A percentile compares a stretch with the other conserved stretches of the same genome.
These are phyloP conservation scores for Quambalaria eucalypti DNA, from an alignment of 1,284 basidiomycete species.

Conservation along the genomic window DNA sequence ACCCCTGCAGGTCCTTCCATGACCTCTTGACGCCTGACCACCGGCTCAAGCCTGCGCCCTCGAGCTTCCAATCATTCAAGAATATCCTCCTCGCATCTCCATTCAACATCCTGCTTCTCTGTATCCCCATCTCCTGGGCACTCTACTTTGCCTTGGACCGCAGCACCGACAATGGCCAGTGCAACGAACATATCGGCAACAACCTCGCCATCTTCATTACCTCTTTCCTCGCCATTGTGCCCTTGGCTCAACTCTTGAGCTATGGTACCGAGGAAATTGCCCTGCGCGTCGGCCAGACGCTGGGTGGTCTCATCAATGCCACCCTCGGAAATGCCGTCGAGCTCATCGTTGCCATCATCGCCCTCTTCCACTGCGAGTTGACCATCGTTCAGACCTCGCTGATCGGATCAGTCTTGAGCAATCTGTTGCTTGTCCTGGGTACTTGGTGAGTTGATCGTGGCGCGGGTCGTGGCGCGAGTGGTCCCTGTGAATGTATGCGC, in stretches of 20 bases:
- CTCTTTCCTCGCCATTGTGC: constrained; percentile 37
- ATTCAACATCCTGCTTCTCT: constrained; percentile 29
- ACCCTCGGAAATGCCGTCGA: constrained; percentile 39
- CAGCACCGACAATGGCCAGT: background rate
- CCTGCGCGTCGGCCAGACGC: constrained; percentile 36
- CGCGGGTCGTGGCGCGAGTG: background rate
- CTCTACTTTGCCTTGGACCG: constrained; percentile 20
- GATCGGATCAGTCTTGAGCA: constrained; percentile 34
- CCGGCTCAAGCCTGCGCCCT: constrained; percentile 17
- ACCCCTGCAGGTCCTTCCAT: constrained; percentile 26
- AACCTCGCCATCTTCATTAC: constrained; percentile 29
- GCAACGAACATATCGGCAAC: constrained; percentile 17
- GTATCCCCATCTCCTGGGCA: constrained; percentile 35
- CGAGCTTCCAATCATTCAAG: constrained; percentile 14
- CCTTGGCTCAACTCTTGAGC: constrained; percentile 29
- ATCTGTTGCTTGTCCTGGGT: constrained; percentile 33
- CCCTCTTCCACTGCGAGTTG: constrained; percentile 36
- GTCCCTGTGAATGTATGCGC: background rate
- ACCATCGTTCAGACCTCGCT: constrained; percentile 36
- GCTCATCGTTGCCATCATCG: constrained; percentile 38
- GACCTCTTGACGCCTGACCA: constrained; percentile 29
- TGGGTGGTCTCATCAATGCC: constrained; percentile 38
- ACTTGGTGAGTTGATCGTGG: constrained; percentile 9
- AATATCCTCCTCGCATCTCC: constrained; percentile 21
- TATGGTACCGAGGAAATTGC: constrained; percentile 37